Evolutionary conservation across 306 rosid genomes (phyloP).

Genomic region (Neltuma alba): DNA sequence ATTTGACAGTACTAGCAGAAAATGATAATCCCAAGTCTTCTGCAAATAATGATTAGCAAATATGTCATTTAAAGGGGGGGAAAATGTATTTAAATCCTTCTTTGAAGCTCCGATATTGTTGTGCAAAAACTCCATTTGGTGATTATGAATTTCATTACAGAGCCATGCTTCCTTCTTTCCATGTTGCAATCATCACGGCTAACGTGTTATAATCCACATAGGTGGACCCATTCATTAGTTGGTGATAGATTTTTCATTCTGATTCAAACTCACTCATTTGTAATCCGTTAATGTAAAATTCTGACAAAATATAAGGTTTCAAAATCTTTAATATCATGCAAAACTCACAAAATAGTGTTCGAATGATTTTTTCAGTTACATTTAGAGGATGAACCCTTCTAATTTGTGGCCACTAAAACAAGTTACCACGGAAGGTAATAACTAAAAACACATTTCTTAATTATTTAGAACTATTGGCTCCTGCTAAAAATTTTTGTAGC

Average conservation of each 20-base stretch:
- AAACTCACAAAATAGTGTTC: no score
- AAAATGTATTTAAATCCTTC: neutral
- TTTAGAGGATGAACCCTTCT: neutral
- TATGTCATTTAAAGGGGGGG: neutral
- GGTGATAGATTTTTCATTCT: neutral
- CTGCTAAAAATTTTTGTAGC: neutral
- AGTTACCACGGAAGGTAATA: no score
- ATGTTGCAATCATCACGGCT: neutral
- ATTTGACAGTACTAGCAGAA: neutral
- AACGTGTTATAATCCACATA: neutral
- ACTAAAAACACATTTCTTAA: neutral
- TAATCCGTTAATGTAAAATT: no score
- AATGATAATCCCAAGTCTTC: neutral
- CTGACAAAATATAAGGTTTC: no score
- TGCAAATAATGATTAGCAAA: neutral
- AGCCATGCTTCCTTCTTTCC: neutral
- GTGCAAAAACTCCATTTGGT: neutral
- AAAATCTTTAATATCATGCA: no score
- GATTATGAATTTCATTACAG: neutral
- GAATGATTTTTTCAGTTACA: neutral
- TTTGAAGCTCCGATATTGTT: neutral
- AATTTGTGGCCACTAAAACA: neutral
- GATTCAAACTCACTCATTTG: neutral
- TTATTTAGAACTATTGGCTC: neutral
- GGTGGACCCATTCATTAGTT: neutral